A percentile compares a stretch with the other conserved stretches of the same genome.
Conservation (phyloP, 257 asterid genomes). For the Petunia secreta region DNA sequence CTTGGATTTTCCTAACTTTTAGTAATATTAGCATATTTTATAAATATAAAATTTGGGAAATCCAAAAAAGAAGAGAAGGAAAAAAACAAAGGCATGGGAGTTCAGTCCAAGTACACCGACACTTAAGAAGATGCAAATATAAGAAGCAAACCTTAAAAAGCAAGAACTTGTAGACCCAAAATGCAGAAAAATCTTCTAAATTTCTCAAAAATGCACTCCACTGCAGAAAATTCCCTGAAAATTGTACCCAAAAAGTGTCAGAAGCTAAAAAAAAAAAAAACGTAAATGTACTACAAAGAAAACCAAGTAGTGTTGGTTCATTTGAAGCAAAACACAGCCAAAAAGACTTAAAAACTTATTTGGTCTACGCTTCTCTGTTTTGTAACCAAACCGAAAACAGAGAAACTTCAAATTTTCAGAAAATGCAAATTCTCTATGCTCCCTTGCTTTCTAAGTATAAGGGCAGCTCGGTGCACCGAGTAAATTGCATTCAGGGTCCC, state of each 20-base stretch:
- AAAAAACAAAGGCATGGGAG: background rate
- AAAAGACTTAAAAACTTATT: background rate
- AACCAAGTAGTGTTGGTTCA: background rate
- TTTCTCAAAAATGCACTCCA: background rate
- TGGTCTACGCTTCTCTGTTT: background rate
- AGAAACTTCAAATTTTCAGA: too few relatives aligned
- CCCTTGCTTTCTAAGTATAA: too few relatives aligned
- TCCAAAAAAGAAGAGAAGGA: background rate
- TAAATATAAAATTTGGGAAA: background rate
- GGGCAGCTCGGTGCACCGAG: too few relatives aligned
- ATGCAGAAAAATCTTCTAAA: slow-evolving; percentile 24
- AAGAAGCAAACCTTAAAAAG: slow-evolving; percentile 34
- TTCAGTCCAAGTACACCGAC: slow-evolving; percentile 40
- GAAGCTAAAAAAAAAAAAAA: background rate
- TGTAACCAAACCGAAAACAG: too few relatives aligned
- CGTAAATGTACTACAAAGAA: slow-evolving; percentile 7
- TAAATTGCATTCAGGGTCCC: too few relatives aligned
- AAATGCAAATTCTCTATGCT: background rate
- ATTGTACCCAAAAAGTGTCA: slow-evolving; percentile 20
- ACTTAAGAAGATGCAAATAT: slow-evolving; percentile 20
- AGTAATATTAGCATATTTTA: slow-evolving; percentile 1
- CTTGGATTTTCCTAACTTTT: slow-evolving; percentile 37
- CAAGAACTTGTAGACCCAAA: slow-evolving; percentile 27
- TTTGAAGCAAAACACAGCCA: slow-evolving; percentile 13
- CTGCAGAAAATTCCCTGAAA: slow-evolving; percentile 19